Base-by-base conservation (phyloP, 1,284 basidiomycete species). In the Ustilago bromivora region DNA sequence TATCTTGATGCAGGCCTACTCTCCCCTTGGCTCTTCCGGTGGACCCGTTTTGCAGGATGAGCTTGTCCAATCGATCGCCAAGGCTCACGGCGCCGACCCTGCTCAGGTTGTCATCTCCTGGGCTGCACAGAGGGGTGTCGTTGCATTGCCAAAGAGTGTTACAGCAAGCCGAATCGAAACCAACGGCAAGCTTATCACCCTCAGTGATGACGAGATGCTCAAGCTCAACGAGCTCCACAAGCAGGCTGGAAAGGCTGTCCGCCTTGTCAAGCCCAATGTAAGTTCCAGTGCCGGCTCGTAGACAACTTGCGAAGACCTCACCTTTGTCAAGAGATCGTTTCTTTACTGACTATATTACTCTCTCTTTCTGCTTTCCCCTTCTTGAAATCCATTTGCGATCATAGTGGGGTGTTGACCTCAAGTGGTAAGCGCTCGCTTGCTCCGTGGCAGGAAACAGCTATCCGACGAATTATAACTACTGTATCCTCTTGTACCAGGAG, bases 101-200 rank as follows among this genome's bases (percentile, higher is more conserved):
- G 81, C 79, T 9, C 79, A 81, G 61, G 75, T 82, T 4, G 66
- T 76, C 55, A 66, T 82, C 54, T 71, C 74, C 34, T 82, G 81
- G 81, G 68, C 66, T 19, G 73, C 68, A 2, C 72, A 76, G 64
- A 66, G 81, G 10, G 81, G 81, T 19, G 74, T 80, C 49, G 65
- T 67, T 7, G 68, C 63, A 7, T 66, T 82, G 54, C 80, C 81
- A 17, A 82, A 82, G 67, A 70, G 65, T 31, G 81, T 82, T 54
- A 82, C 77, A 7, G 75, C 77, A 2, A 59, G 61, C 57, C 66
- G 81, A n/a, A 81, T 82, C 65, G 80, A 78, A 67, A 73, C 67
- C 58, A 82, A 82, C 61, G 66, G 61, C 56, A 76, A 74, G 63
- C 49, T 76, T 47, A 66, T 80, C 54, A 53, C 47, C 15, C 71